Evolutionary conservation across 306 rosid species (phyloP).

Genomic region (Bauhinia variegata): DNA sequence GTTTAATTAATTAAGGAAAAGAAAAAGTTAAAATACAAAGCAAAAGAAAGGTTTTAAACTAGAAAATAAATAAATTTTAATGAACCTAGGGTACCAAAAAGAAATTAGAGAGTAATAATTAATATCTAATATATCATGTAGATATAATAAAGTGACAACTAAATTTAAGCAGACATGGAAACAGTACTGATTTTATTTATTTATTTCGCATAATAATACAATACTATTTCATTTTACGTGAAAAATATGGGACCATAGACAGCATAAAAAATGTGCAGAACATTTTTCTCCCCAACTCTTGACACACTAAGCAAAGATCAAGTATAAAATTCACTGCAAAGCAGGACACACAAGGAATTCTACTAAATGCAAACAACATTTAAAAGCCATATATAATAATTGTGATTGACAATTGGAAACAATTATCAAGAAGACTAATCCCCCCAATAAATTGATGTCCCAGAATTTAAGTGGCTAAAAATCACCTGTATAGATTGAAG

Average conservation of each 20-base stretch:
- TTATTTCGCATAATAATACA: constrained; percentile 8
- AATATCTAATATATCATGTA: not conserved
- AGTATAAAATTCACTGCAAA: constrained; percentile 7
- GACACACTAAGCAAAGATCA: constrained; percentile 13
- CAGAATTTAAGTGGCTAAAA: constrained; percentile 16
- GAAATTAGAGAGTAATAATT: not conserved
- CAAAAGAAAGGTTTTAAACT: not conserved
- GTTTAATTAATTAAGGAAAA: not conserved
- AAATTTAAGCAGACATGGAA: constrained; percentile 5
- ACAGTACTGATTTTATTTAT: not conserved
- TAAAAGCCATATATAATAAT: constrained; percentile 15
- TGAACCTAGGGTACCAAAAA: not conserved
- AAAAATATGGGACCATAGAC: constrained; percentile 29
- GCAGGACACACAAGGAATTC: constrained; percentile 24
- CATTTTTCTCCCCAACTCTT: constrained; percentile 1
- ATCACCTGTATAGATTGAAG: constrained; percentile 98
- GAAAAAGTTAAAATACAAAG: not conserved
- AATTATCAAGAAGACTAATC: constrained; percentile 14
- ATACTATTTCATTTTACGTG: constrained; percentile 16
- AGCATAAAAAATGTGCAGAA: constrained; percentile 14
- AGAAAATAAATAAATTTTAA: not conserved
- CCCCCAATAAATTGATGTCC: not conserved
- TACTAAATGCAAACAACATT: constrained; percentile 11
- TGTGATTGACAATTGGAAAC: constrained; percentile 9
- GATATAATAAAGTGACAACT: not conserved